Base-by-base conservation (phyloP, 2,329 filamentous ascomycete genomes). In the Tolypocladium guangdongense region DNA sequence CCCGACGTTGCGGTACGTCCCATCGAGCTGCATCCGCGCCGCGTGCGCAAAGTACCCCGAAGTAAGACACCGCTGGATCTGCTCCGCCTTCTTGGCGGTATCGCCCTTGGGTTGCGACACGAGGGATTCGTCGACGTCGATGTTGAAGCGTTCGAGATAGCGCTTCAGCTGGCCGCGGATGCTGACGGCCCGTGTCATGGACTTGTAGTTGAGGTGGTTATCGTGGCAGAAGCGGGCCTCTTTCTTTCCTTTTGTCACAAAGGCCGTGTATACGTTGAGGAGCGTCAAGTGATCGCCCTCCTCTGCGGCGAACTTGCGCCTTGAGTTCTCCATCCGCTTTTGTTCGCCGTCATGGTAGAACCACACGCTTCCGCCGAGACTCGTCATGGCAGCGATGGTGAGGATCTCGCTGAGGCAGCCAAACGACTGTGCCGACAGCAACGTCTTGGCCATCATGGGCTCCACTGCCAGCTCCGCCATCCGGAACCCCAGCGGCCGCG, bases 391-490 rank as follows among this genome's bases (percentile, higher is more conserved):
- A 7, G 92, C 90, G 58, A 97, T 95, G 2, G 86, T 90, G 30
- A 97, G 77, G 51, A 97, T 87, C 68, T 96, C 92, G 64, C 82
- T 86, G 14, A 95, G 72, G 60, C 91, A 96, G 38, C 78, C 78
- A 69, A 96, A 95, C 0, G 78, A 76, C 5, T 82, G 73, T 0
- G 91, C 87, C 20, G 84, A 82, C 10, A 97, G 81, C 5, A 96
- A 76, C 0, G 87, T 88, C 70, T 92, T 95, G 7, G 87, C 89
- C 80, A 96, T 93, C 90, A 96, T 96, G 0, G 93, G 93, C 61
- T 96, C 90, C 8, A 97, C 82, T 0, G 91, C 87, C 45, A 99
- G 75, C 67, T 97, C 92, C 0, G 93, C 92, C 90, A 97, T 96
- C 45, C 89, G 81, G 56, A 82, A 77, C 1, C 93, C 93, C n/a